These are phyloP conservation scores for Hymenotorrendiella dingleyae DNA, from an alignment of 2,329 filamentous ascomycete species.

Conservation along the genomic window DNA sequence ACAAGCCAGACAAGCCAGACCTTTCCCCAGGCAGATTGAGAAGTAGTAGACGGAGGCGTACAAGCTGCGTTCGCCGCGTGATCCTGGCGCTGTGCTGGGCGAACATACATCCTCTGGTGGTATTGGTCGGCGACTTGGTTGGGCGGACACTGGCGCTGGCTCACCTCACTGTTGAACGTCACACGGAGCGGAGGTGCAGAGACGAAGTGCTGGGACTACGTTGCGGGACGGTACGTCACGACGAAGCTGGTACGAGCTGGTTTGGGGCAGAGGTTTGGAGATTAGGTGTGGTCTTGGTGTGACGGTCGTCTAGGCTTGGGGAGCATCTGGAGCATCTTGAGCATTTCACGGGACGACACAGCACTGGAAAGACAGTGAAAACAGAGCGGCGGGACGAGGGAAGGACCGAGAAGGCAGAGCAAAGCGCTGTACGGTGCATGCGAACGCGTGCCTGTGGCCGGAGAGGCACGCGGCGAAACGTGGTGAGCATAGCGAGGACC, in stretches of 20 bases:
- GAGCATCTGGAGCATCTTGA: no score
- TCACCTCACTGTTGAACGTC: not conserved
- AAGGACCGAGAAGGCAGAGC: constrained; percentile 5
- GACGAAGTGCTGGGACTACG: constrained; percentile 12
- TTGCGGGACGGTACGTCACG: constrained; percentile 10
- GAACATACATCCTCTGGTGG: constrained; percentile 10
- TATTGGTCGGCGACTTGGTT: constrained; percentile 20
- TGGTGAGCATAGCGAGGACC: constrained; percentile 20
- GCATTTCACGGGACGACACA: constrained; percentile 5
- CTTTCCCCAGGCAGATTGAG: constrained; percentile 1
- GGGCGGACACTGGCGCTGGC: not conserved
- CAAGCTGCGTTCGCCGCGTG: constrained; percentile 11
- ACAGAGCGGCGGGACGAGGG: constrained; percentile 6
- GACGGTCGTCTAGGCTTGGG: no score
- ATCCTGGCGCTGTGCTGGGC: constrained; percentile 14
- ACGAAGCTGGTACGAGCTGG: no score
- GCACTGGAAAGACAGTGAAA: constrained; percentile 4
- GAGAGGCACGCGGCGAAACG: constrained; percentile 30
- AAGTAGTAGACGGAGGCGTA: constrained; percentile 8
- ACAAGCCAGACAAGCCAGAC: no score
- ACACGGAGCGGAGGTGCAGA: constrained; percentile 7
- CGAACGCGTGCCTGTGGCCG: constrained; percentile 29
- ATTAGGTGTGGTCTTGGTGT: constrained; percentile 6
- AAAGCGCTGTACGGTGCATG: constrained; percentile 16
- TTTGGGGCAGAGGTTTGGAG: constrained; percentile 6